Percentiles rank a stretch among this genome's conserved stretches.
These are phyloP conservation scores for Trametes punicea DNA, from an alignment of 768 basidiomycete species.

Conservation along the genomic window DNA sequence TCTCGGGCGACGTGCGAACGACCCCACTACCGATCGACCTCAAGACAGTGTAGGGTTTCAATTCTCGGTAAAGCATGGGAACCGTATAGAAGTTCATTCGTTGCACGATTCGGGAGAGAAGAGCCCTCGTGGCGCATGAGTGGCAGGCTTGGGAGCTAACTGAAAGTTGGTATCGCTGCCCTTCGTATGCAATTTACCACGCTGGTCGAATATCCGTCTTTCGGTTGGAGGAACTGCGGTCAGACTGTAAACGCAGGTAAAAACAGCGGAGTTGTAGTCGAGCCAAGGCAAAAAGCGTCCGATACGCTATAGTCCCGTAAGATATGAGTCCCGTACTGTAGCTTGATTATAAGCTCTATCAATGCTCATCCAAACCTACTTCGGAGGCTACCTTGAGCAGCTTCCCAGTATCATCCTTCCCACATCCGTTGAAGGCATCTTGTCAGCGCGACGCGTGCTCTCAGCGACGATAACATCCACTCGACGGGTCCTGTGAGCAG, in stretches of 20 bases:
- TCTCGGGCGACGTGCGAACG: neutral
- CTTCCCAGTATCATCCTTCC: too few species aligned
- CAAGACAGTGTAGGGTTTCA: neutral
- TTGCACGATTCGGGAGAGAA: neutral
- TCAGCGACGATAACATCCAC: conserved; percentile 2
- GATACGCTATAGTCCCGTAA: too few species aligned
- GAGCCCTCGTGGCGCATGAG: conserved; percentile 7
- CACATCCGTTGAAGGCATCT: too few species aligned
- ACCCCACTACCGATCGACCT: neutral
- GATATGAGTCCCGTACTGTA: too few species aligned
- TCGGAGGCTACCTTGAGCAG: too few species aligned
- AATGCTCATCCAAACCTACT: too few species aligned
- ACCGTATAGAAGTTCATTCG: neutral
- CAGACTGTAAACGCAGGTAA: too few species aligned
- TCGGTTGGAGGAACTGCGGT: neutral
- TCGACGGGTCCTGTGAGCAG: neutral
- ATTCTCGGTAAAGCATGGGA: conserved; percentile 2
- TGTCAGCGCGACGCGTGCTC: neutral
- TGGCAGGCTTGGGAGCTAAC: neutral
- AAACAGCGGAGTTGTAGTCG: too few species aligned
- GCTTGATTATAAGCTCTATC: too few species aligned
- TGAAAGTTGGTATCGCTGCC: neutral
- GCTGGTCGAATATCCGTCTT: conserved; percentile 5
- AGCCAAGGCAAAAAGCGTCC: too few species aligned
- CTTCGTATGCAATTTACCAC: neutral